A percentile compares a stretch with the other conserved stretches of the same genome.
Conservation (phyloP, 2,329 filamentous ascomycete species). For the Apiospora kogelbergensis region DNA sequence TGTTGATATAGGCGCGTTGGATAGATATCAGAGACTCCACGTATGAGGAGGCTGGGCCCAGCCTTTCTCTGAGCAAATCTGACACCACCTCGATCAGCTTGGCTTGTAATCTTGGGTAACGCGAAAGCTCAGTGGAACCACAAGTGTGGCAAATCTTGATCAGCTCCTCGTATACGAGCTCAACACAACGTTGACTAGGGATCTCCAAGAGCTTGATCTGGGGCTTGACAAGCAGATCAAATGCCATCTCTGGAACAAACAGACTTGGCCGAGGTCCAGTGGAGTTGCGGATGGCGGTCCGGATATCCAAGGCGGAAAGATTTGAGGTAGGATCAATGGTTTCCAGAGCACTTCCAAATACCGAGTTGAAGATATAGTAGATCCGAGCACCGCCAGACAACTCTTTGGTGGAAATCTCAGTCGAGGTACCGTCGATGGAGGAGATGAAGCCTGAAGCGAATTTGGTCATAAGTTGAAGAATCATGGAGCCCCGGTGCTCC, state of each 20-base stretch:
- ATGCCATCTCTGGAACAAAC: conserved; percentile 96
- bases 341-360: conserved; percentile 95
- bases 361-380: conserved; percentile 99
- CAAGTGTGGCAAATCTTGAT: conserved; percentile 99
- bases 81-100: conserved; percentile 99
- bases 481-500: conserved; percentile 91
- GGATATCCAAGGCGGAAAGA: conserved; percentile 89
- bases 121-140: conserved; percentile 87
- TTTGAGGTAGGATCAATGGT: conserved; percentile 96
- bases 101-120: conserved; percentile 89
- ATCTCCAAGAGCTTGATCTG: conserved; percentile 97
- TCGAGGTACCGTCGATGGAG: conserved; percentile 97
- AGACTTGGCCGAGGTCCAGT: conserved; percentile 93
- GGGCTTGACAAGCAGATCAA: conserved; percentile 95
- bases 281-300: conserved; percentile 96
- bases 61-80: conserved; percentile 85
- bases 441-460: conserved; percentile 98
- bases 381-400: conserved; percentile 92
- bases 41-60: conserved; percentile 86
- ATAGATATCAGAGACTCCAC: conserved; percentile 97
- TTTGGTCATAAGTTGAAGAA: conserved; percentile 95
- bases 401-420: conserved; percentile 98
- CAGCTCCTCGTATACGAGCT: conserved; percentile 96
- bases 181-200: conserved; percentile 93
- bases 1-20: conserved; percentile 98